Conservation (phyloP, 345 rosid genomes). For the Gossypium anomalum region DNA sequence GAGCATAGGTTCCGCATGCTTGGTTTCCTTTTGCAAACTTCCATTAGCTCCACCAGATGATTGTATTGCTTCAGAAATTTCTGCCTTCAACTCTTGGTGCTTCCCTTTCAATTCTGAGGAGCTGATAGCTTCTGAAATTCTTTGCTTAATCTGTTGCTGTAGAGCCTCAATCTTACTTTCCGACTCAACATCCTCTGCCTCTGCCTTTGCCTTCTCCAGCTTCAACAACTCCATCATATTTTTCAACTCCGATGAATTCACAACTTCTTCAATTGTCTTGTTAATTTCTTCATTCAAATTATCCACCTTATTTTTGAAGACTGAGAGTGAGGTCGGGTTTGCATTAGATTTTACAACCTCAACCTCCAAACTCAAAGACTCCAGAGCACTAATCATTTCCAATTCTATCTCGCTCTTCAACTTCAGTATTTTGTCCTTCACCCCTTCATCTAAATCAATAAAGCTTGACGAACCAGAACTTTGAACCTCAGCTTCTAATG, state of each 20-base stretch:
- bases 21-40: conserved; percentile 27
- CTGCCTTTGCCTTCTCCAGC: conserved; percentile 60
- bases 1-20: conserved; percentile 31
- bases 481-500: conserved; percentile 46
- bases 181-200: conserved; percentile 43
- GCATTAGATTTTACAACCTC: conserved; percentile 36
- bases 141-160: conserved; percentile 56
- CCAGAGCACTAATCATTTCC: conserved; percentile 47
- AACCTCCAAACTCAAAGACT: conserved; percentile 59
- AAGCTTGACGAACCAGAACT: conserved; percentile 45
- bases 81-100: conserved; percentile 48
- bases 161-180: conserved; percentile 51
- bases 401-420: conserved; percentile 46
- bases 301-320: conserved; percentile 36
- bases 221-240: conserved; percentile 55
- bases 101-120: conserved; percentile 49
- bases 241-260: conserved; percentile 54
- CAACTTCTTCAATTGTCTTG: conserved; percentile 45
- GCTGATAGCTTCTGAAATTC: conserved; percentile 47
- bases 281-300: conserved; percentile 49
- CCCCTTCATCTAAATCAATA: conserved; percentile 47
- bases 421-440: conserved; percentile 47
- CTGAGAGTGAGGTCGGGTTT: conserved; percentile 29
- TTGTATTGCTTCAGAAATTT: conserved; percentile 42
- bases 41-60: conserved; percentile 36